phyloP scores from a whole-genome alignment of 192 early-diverging fungal genomes.

The Podila minutissima region DNA sequence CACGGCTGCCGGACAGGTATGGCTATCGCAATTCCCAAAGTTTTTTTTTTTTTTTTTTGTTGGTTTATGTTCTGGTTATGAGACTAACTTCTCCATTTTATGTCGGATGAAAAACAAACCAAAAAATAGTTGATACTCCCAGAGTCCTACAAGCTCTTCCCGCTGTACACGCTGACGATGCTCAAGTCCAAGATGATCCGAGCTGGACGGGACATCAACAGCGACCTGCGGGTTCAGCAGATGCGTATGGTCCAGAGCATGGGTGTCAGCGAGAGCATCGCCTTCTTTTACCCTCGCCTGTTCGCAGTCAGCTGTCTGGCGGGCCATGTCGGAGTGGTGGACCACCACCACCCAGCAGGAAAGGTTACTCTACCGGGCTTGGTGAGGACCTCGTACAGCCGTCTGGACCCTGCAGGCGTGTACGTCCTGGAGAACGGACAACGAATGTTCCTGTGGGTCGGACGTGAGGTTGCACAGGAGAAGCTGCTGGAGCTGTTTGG shows the following conservation, averaged over 20 bases:
- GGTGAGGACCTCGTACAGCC: conserved; percentile 79
- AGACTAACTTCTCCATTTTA: background rate
- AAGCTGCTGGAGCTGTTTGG: conserved; percentile 87
- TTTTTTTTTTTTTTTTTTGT: background rate
- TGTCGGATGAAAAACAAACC: background rate
- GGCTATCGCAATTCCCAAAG: background rate
- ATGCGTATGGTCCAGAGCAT: conserved; percentile 84
- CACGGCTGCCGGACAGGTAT: conserved; percentile 83
- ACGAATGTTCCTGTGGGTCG: conserved; percentile 87
- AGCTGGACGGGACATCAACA: conserved; percentile 70
- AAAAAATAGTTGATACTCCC: conserved; percentile 85
- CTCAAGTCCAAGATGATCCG: conserved; percentile 88
- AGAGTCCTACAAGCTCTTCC: conserved; percentile 94
- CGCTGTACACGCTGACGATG: conserved; percentile 85
- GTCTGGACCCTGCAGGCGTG: conserved; percentile 79
- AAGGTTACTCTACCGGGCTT: conserved; percentile 71
- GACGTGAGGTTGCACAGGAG: conserved; percentile 69
- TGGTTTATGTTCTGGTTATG: background rate
- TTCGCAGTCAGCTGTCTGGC: conserved; percentile 69
- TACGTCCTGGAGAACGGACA: conserved; percentile 91
- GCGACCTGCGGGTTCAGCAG: conserved; percentile 82
- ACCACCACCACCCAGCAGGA: conserved; percentile 41
- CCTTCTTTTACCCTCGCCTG: conserved; percentile 87
- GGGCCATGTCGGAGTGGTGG: background rate
- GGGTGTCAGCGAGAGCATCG: conserved; percentile 77